phyloP scores from a whole-genome alignment of 768 basidiomycete genomes.

The Fomitopsis serialis region DNA sequence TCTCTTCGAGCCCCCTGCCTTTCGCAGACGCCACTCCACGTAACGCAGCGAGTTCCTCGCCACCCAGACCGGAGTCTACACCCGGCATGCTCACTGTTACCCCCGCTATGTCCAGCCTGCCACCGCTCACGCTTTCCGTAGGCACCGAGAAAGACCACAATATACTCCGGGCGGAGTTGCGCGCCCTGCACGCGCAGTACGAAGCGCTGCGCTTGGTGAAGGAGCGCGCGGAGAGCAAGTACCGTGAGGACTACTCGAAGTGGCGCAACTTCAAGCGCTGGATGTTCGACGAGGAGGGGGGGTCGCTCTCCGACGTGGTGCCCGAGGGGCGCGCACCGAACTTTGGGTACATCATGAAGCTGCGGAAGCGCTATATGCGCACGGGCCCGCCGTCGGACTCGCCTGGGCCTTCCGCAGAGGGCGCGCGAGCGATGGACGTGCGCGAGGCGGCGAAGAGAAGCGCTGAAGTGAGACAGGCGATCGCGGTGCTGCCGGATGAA shows the following conservation, averaged over 20 bases:
- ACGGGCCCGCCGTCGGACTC: not conserved
- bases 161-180: not conserved
- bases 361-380: slow-evolving; percentile 3
- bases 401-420: not conserved
- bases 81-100: not conserved
- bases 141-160: not conserved
- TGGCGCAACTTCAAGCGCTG: slow-evolving; percentile 35
- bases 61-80: not conserved
- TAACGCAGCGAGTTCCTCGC: not conserved
- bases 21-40: no score
- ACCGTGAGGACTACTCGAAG: slow-evolving; percentile 39
- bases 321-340: slow-evolving; percentile 2
- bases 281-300: slow-evolving; percentile 2
- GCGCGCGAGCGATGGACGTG: no score
- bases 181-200: slow-evolving; percentile 21
- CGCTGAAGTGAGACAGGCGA: not conserved
- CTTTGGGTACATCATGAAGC: slow-evolving; percentile 1
- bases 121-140: not conserved
- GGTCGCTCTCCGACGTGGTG: not conserved
- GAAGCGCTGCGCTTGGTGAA: slow-evolving; percentile 40
- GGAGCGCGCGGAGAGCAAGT: slow-evolving; percentile 40
- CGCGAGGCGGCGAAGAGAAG: no score
- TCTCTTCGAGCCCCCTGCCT: not conserved
- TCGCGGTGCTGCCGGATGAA: not conserved
- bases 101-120: not conserved